Evolutionary conservation across 495 filamentous ascomycete species (phyloP).

Genomic region (Lasiosphaeriaceae sp.): DNA sequence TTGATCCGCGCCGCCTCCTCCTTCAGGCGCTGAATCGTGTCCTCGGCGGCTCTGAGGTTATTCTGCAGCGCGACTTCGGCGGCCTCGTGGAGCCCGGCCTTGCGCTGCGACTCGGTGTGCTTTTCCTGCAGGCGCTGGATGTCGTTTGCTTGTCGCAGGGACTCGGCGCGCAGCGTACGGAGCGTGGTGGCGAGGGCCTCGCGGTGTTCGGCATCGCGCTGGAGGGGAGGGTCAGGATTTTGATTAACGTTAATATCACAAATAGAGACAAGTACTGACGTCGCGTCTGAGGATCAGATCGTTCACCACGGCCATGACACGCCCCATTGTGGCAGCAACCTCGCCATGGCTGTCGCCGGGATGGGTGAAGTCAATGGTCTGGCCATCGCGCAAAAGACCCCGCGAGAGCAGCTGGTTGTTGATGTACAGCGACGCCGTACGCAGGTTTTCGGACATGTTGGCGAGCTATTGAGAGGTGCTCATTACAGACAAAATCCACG

Average conservation of each 20-base stretch:
- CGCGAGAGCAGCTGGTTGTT: slow-evolving; percentile 92
- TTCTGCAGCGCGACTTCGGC: slow-evolving; percentile 65
- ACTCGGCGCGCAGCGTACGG: slow-evolving; percentile 65
- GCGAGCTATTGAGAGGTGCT: neutral
- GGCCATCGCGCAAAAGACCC: slow-evolving; percentile 79
- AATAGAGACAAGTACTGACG: slow-evolving; percentile 45
- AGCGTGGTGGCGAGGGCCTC: slow-evolving; percentile 77
- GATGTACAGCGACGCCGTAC: slow-evolving; percentile 88
- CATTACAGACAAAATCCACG: neutral
- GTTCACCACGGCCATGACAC: slow-evolving; percentile 87
- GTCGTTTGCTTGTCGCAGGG: slow-evolving; percentile 63
- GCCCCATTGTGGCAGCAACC: slow-evolving; percentile 67
- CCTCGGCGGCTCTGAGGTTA: slow-evolving; percentile 68
- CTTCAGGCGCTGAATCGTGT: slow-evolving; percentile 61
- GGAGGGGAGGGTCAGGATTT: neutral
- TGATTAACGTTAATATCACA: slow-evolving; percentile 2
- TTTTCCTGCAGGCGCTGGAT: slow-evolving; percentile 61
- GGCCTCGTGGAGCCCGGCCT: slow-evolving; percentile 68
- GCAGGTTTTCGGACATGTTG: slow-evolving; percentile 61
- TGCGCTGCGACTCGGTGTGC: slow-evolving; percentile 66
- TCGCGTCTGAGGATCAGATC: slow-evolving; percentile 81
- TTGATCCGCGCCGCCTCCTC: slow-evolving; percentile 80
- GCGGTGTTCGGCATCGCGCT: slow-evolving; percentile 87
- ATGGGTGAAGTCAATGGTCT: slow-evolving; percentile 77
- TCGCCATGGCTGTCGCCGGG: slow-evolving; percentile 65